These are phyloP conservation scores for Conringia planisiliqua DNA, from an alignment of 345 rosid genomes.

Conservation along the genomic window DNA sequence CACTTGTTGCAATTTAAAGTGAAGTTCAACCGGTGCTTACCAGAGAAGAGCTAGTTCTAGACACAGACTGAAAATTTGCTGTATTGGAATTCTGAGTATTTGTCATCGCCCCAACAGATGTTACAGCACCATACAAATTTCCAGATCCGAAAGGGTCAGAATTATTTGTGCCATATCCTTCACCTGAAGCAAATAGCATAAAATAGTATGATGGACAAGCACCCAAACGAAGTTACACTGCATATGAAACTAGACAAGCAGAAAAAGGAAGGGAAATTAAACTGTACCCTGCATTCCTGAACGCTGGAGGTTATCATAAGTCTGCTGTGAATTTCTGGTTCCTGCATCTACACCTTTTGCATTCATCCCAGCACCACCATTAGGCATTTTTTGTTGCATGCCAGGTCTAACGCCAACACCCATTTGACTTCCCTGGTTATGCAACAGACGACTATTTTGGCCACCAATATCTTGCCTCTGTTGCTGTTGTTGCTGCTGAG, in stretches of 20 bases:
- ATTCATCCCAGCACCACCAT: slow-evolving; percentile 67
- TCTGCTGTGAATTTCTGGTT: slow-evolving; percentile 64
- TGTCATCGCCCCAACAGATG: slow-evolving; percentile 56
- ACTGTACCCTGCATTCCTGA: slow-evolving; percentile 60
- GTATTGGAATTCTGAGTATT: slow-evolving; percentile 60
- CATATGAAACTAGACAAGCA: slow-evolving; percentile 15
- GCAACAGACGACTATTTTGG: slow-evolving; percentile 73
- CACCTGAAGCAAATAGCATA: slow-evolving; percentile 52
- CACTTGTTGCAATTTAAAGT: slow-evolving; percentile 44
- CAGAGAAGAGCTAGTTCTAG: slow-evolving; percentile 52
- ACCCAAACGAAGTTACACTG: background rate
- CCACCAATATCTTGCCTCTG: slow-evolving; percentile 63
- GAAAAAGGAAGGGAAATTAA: background rate
- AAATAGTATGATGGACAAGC: background rate
- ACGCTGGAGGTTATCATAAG: slow-evolving; percentile 65
- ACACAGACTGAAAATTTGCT: slow-evolving; percentile 49
- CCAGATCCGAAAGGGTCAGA: slow-evolving; percentile 67
- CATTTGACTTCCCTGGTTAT: slow-evolving; percentile 74
- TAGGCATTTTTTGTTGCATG: slow-evolving; percentile 72
- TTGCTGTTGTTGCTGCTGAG: slow-evolving; percentile 47
- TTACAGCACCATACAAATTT: slow-evolving; percentile 55
- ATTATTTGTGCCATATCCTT: slow-evolving; percentile 60
- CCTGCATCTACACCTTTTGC: slow-evolving; percentile 50
- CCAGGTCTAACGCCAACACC: slow-evolving; percentile 70
- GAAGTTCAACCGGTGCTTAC: slow-evolving; percentile 50